These are phyloP conservation scores for Pholiota microspora DNA, from an alignment of 768 basidiomycete species.

Conservation along the genomic window DNA sequence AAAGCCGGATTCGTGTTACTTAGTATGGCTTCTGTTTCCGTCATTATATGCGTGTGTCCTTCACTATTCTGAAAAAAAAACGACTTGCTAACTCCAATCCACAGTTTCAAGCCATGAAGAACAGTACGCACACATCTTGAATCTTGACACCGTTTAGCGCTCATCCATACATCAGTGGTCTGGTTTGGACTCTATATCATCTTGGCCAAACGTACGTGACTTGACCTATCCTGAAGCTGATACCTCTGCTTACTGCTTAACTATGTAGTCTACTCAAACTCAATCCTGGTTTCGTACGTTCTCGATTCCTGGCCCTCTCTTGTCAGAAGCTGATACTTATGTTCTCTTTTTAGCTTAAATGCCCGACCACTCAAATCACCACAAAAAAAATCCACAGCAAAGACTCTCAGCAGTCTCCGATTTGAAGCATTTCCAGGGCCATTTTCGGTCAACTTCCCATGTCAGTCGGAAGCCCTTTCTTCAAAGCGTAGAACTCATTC, in stretches of 20 bases:
- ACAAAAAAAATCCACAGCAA: neutral
- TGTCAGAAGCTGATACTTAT: too few species aligned
- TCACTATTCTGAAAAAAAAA: neutral
- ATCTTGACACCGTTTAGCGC: neutral
- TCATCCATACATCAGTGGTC: slow-evolving; percentile 6
- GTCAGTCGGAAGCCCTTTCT: neutral
- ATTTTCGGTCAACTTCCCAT: neutral
- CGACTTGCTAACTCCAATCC: neutral
- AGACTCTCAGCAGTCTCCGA: neutral
- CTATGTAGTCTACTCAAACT: slow-evolving; percentile 17
- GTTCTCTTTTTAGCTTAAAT: neutral
- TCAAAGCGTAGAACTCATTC: too few species aligned
- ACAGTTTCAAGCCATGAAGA: slow-evolving; percentile 16
- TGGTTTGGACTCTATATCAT: slow-evolving; percentile 19
- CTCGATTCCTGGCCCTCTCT: neutral
- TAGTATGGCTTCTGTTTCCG: slow-evolving; percentile 15
- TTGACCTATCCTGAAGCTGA: neutral
- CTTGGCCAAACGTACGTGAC: slow-evolving; percentile 15
- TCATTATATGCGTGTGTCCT: slow-evolving; percentile 15
- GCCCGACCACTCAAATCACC: neutral
- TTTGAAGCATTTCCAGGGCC: neutral
- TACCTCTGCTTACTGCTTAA: neutral
- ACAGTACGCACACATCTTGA: slow-evolving; percentile 7
- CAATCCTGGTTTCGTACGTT: slow-evolving; percentile 16
- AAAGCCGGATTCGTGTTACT: neutral